Evolutionary conservation across 2,329 filamentous ascomycete species (phyloP), one percentile per base, ranked within the genome.

Genomic region (Pseudofabraea citricarpa): DNA sequence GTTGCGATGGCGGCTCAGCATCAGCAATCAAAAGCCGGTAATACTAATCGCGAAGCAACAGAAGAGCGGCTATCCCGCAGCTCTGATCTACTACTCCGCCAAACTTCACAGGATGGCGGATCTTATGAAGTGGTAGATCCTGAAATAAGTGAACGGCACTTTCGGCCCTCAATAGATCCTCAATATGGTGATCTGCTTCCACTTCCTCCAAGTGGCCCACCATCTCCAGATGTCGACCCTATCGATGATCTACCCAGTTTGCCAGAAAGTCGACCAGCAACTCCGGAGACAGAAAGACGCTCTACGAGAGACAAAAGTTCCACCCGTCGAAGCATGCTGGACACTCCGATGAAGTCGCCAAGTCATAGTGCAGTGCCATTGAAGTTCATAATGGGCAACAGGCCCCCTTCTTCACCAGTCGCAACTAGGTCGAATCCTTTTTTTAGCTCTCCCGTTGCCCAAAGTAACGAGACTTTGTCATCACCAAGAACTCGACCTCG

Each of bases 161-260:
- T 83, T 63, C 80, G 79, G 58, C 78, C 78, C 51, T 78, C 79
- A 51, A 83, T 84, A 55, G 81, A 85, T 58, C 81, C 81, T 29
- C 73, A 78, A 51, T 81, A 81, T 64, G 77, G 79, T 49, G 81
- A 85, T 58, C 65, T 84, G 38, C 71, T 85, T 44, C 78, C 79
- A 27, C 64, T 85, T 29, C 81, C 81, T 41, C 80, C 80, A 23
- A 83, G 77, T 57, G 69, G 71, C 48, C 72, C 77, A 46, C 67
- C 67, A 31, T 75, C 75, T 40, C 76, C 75, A 20, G 57, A 60
- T 44, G 45, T 54, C 36, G 57, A 64, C 24, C 53, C 61, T 47
- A 35, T 55, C 20, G 54, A 60, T 37, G 55, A 64, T n/a, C 63
- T 81, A 27, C 79, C 79, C 3, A 56, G 66, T 43, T 67, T 84